Percentiles rank a stretch among this genome's conserved stretches.
Evolutionary conservation across 2,329 filamentous ascomycete genomes (phyloP).

Genomic region (Colletotrichum navitas): DNA sequence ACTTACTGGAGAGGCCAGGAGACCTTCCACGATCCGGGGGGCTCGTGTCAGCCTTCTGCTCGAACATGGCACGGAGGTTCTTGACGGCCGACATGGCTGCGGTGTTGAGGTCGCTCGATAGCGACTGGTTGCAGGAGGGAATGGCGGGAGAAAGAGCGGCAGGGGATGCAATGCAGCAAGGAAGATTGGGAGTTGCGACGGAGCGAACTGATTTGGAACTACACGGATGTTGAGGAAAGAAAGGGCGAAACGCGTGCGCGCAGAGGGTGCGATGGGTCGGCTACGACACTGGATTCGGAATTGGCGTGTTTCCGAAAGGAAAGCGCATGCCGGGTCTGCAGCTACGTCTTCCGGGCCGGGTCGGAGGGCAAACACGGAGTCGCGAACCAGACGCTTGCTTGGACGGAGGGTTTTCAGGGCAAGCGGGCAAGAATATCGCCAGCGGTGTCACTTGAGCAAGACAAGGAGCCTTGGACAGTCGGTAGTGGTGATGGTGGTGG

Average conservation of each 20-base stretch:
- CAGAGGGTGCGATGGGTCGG: conserved; percentile 1
- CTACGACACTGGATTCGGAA: conserved; percentile 15
- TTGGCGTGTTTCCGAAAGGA: conserved; percentile 19
- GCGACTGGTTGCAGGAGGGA: conserved; percentile 16
- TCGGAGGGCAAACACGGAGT: conserved; percentile 1
- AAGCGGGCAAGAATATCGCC: not conserved
- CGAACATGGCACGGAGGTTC: conserved; percentile 85
- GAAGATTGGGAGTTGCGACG: conserved; percentile 18
- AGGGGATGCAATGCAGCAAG: conserved; percentile 10
- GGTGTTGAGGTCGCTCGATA: conserved; percentile 43
- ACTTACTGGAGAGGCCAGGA: conserved; percentile 65
- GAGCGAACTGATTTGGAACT: conserved; percentile 4
- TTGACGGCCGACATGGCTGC: conserved; percentile 75
- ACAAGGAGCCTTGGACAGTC: conserved; percentile 2
- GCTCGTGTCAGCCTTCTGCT: conserved; percentile 76
- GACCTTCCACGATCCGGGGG: conserved; percentile 79
- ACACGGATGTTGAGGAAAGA: conserved; percentile 15
- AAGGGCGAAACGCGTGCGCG: not conserved
- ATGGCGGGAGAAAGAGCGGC: conserved; percentile 18
- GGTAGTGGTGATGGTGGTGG: not conserved
- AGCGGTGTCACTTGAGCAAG: conserved; percentile 24
- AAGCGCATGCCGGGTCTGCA: conserved; percentile 31
- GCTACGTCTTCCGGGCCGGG: conserved; percentile 5
- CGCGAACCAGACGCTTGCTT: conserved; percentile 16
- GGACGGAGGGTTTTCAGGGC: not conserved